Evolutionary conservation across 2,329 filamentous ascomycete species (phyloP).

Genomic region (Coniochaeta hoffmannii): DNA sequence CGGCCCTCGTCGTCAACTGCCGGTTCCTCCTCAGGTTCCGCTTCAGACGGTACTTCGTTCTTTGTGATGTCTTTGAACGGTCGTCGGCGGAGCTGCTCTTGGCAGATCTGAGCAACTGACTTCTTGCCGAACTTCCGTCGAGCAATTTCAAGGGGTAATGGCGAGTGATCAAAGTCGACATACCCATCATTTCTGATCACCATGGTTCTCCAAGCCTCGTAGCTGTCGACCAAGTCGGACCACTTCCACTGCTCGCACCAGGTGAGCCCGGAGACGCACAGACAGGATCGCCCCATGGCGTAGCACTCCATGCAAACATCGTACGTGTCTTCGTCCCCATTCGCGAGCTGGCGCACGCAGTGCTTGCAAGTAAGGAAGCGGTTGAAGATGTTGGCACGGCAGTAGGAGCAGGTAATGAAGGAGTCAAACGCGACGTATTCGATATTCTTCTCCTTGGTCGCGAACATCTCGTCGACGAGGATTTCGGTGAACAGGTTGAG

Average conservation of each 20-base stretch:
- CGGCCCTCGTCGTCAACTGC: slow-evolving; percentile 59
- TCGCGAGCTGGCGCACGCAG: slow-evolving; percentile 61
- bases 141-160: slow-evolving; percentile 63
- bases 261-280: slow-evolving; percentile 73
- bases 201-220: slow-evolving; percentile 76
- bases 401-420: slow-evolving; percentile 93
- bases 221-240: slow-evolving; percentile 67
- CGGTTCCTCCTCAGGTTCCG: slow-evolving; percentile 40
- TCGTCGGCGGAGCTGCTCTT: slow-evolving; percentile 72
- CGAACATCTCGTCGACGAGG: slow-evolving; percentile 80
- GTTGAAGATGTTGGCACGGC: slow-evolving; percentile 94
- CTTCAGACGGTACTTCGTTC: slow-evolving; percentile 32
- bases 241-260: slow-evolving; percentile 95
- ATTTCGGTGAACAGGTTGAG: slow-evolving; percentile 73
- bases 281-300: slow-evolving; percentile 90
- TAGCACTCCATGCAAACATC: slow-evolving; percentile 99
- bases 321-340: slow-evolving; percentile 74
- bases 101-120: slow-evolving; percentile 85
- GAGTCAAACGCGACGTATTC: slow-evolving; percentile 80
- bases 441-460: slow-evolving; percentile 59
- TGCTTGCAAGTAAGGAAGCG: slow-evolving; percentile 86
- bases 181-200: slow-evolving; percentile 68
- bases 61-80: slow-evolving; percentile 79
- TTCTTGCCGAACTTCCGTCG: slow-evolving; percentile 62
- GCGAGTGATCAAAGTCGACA: slow-evolving; percentile 57